Evolutionary conservation across 306 rosid species (phyloP).

Genomic region (Ceratonia siliqua): DNA sequence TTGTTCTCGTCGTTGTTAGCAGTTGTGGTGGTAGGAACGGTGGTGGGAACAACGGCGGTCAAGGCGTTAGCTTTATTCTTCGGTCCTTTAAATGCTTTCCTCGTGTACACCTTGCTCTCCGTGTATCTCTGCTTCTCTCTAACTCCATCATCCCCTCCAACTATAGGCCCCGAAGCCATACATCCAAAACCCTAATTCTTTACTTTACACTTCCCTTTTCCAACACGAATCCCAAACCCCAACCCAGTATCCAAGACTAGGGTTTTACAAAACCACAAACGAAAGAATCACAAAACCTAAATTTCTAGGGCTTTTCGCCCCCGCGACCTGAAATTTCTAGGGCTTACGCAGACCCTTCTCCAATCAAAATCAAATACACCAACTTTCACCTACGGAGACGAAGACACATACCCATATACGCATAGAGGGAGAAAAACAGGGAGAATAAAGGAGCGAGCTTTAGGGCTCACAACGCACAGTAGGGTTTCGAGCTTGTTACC

Average conservation of each 20-base stretch:
- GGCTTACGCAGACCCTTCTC: constrained; percentile 20
- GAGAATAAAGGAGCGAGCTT: neutral
- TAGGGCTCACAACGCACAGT: constrained; percentile 37
- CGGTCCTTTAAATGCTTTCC: constrained; percentile 61
- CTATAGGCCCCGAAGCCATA: constrained; percentile 89
- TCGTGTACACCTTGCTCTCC: constrained; percentile 72
- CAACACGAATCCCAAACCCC: constrained; percentile 34
- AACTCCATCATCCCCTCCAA: constrained; percentile 71
- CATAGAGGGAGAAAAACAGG: neutral
- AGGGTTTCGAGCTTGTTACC: constrained; percentile 54
- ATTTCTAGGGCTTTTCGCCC: neutral
- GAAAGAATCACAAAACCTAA: constrained; percentile 18
- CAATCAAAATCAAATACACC: neutral
- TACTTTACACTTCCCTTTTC: neutral
- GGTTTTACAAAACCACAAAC: constrained; percentile 30
- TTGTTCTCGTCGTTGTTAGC: neutral
- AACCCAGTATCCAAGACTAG: constrained; percentile 22
- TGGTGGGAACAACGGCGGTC: constrained; percentile 22
- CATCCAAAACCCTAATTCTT: constrained; percentile 78
- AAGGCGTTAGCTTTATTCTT: constrained; percentile 42
- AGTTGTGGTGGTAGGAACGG: constrained; percentile 1
- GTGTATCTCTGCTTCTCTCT: constrained; percentile 56
- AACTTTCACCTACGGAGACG: constrained; percentile 8
- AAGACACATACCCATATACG: neutral
- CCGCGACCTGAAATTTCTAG: constrained; percentile 34